These are phyloP conservation scores for Leccinellum rugosiceps DNA, from an alignment of 768 basidiomycete genomes.

Conservation along the genomic window DNA sequence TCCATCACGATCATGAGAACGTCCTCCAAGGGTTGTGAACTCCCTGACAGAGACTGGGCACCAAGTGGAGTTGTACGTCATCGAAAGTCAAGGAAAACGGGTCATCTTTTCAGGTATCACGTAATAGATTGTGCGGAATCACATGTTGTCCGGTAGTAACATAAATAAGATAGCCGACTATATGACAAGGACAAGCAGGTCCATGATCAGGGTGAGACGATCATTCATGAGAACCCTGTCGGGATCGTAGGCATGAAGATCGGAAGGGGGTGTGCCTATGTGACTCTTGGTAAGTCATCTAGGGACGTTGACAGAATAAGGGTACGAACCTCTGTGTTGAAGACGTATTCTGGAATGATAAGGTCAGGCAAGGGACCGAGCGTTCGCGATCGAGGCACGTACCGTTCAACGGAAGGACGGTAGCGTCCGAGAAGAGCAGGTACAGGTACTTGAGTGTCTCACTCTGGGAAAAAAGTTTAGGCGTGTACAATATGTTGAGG, in stretches of 20 bases:
- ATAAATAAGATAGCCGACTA: background rate
- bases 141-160: background rate
- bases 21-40: background rate
- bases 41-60: background rate
- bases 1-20: background rate
- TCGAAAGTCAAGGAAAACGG: background rate
- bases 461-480: constrained; percentile 45
- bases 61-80: background rate
- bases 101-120: background rate
- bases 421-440: constrained; percentile 75
- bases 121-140: background rate
- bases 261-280: constrained; percentile 66
- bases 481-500: background rate
- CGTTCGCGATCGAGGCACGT: constrained; percentile 30
- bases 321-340: constrained; percentile 80
- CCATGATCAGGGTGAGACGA: background rate
- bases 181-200: background rate
- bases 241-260: constrained; percentile 55
- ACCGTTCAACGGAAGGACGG: constrained; percentile 72
- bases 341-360: constrained; percentile 63
- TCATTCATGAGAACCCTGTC: constrained; percentile 45
- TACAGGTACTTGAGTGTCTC: constrained; percentile 92
- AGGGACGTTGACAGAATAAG: constrained; percentile 1
- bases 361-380: constrained; percentile 6
- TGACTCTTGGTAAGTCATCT: background rate